phyloP scores from a whole-genome alignment of 2,329 filamentous ascomycete genomes.

The Alternaria sp. region DNA sequence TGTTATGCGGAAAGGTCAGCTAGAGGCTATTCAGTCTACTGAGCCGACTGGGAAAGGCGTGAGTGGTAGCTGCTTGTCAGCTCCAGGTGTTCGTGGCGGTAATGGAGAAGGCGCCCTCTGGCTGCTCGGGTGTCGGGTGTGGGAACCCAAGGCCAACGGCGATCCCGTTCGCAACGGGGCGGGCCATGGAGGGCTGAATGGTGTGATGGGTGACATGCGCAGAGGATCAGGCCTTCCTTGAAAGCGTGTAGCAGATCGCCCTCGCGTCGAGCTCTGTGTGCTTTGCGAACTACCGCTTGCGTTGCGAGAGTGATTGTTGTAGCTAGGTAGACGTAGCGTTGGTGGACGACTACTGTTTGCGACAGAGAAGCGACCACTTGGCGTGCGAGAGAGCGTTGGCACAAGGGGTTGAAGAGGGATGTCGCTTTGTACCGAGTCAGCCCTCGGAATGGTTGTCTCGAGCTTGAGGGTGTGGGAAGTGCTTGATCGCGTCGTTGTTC shows the following conservation, averaged over 20 bases:
- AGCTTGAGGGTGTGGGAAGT: neutral
- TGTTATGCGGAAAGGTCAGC: neutral
- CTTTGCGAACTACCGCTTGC: constrained; percentile 20
- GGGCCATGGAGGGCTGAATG: constrained; percentile 22
- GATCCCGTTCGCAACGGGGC: constrained; percentile 22
- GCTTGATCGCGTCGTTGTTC: neutral
- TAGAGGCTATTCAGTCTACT: neutral
- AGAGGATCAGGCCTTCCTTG: constrained; percentile 27
- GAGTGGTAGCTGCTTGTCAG: constrained; percentile 42
- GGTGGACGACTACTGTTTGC: constrained; percentile 7
- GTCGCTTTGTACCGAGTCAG: neutral
- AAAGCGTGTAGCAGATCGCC: constrained; percentile 8
- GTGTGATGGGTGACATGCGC: constrained; percentile 32
- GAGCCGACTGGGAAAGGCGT: constrained; percentile 41
- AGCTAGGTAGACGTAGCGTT: constrained; percentile 6
- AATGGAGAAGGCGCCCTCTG: constrained; percentile 8
- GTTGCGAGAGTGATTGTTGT: constrained; percentile 22
- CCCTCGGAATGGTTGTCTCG: neutral
- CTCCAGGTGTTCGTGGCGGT: constrained; percentile 17
- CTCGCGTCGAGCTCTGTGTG: constrained; percentile 7
- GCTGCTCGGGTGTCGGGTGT: constrained; percentile 22
- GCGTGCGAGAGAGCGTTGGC: constrained; percentile 20
- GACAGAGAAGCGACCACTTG: constrained; percentile 17
- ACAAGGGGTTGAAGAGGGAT: constrained; percentile 12
- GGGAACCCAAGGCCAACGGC: constrained; percentile 16